These are phyloP conservation scores for Talinum fruticosum DNA, from an alignment of 148 eudicot species.

Conservation along the genomic window DNA sequence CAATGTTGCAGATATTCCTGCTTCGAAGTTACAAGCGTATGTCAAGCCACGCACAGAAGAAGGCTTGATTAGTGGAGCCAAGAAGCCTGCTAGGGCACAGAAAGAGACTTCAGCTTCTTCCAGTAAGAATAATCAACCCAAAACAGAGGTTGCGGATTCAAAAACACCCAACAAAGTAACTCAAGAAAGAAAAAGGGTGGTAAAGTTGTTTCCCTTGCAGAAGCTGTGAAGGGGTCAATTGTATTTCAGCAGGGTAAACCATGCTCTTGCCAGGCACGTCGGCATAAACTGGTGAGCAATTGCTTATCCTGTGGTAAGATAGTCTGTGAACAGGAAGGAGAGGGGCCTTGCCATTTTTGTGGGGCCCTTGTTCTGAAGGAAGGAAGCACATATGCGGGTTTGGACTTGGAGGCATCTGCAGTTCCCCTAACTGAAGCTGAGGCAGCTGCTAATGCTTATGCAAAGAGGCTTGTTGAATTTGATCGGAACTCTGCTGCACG, in stretches of 20 bases:
- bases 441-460: constrained; percentile 92
- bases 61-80: constrained; percentile 40
- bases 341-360: constrained; percentile 95
- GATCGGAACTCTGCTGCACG: constrained; percentile 97
- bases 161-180: constrained; percentile 42
- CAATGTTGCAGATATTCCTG: constrained; percentile 29
- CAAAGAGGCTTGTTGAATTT: constrained; percentile 97
- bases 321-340: constrained; percentile 98
- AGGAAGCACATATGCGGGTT: constrained; percentile 93
- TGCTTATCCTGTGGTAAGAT: constrained; percentile 98
- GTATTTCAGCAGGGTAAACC: constrained; percentile 94
- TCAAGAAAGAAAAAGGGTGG: constrained; percentile 86
- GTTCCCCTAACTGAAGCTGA: constrained; percentile 65
- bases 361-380: constrained; percentile 90
- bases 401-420: constrained; percentile 59
- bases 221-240: constrained; percentile 92
- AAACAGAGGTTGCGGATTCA: constrained; percentile 30
- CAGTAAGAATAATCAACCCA: constrained; percentile 36
- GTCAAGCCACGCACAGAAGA: constrained; percentile 80
- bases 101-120: constrained; percentile 55
- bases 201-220: constrained; percentile 82
- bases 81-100: constrained; percentile 49
- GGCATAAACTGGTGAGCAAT: constrained; percentile 82
- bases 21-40: constrained; percentile 76
- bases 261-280: constrained; percentile 92